Conservation (phyloP, 2,329 filamentous ascomycete species). For the Bimuria novae-zelandiae region DNA sequence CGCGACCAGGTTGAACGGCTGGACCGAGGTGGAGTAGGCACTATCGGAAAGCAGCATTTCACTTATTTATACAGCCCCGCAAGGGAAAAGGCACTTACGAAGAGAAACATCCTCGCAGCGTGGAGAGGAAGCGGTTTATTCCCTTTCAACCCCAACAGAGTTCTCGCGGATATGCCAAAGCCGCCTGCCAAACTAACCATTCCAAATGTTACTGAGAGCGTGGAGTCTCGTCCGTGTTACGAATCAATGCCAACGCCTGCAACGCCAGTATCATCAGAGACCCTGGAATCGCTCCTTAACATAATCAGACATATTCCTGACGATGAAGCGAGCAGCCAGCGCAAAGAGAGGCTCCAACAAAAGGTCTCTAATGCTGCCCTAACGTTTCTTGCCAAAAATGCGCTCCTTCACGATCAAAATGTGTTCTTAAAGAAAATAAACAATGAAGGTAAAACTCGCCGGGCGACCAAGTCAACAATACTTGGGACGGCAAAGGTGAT, state of each 20-base stretch:
- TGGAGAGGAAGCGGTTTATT: not conserved
- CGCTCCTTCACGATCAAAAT: conserved; percentile 29
- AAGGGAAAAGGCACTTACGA: not conserved
- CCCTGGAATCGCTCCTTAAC: conserved; percentile 15
- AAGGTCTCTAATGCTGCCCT: conserved; percentile 21
- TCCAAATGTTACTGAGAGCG: not conserved
- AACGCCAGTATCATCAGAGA: conserved; percentile 19
- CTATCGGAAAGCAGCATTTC: not conserved
- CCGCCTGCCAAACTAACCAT: not conserved
- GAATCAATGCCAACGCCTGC: conserved; percentile 17
- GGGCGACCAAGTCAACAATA: conserved; percentile 25
- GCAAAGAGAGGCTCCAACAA: conserved; percentile 7
- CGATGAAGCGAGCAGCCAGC: conserved; percentile 12
- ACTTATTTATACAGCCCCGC: not conserved
- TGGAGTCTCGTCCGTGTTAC: not conserved
- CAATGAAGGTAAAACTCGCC: conserved; percentile 29
- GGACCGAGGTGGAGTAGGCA: not conserved
- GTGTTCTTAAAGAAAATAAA: conserved; percentile 18
- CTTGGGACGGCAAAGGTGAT: conserved; percentile 29
- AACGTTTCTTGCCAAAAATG: conserved; percentile 20
- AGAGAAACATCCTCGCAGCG: not conserved
- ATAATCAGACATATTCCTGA: conserved; percentile 20
- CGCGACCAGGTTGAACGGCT: not conserved
- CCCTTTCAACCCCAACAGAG: not conserved
- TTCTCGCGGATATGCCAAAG: not conserved